Conservation (phyloP, 2,329 filamentous ascomycete species). For the Cladosporium sp. region DNA sequence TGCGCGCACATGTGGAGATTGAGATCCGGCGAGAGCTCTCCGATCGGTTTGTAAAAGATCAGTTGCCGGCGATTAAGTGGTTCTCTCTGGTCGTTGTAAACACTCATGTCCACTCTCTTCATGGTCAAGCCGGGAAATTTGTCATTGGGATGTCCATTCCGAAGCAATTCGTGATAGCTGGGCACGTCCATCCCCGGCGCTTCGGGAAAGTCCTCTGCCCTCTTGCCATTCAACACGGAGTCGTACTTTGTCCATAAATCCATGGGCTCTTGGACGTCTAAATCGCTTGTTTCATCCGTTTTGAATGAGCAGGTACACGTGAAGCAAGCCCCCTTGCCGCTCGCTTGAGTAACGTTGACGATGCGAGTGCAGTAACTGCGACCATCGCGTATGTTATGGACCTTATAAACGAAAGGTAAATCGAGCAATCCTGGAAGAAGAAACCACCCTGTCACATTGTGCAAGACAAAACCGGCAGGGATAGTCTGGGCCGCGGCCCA, state of each 20-base stretch:
- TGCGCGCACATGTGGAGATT: constrained; percentile 61
- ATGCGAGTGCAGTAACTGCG: constrained; percentile 53
- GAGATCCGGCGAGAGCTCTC: constrained; percentile 40
- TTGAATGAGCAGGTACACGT: constrained; percentile 56
- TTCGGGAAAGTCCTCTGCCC: constrained; percentile 35
- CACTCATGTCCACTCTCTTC: constrained; percentile 54
- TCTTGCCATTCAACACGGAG: constrained; percentile 37
- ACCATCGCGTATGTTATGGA: constrained; percentile 53
- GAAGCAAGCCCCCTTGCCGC: constrained; percentile 50
- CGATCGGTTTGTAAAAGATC: constrained; percentile 49
- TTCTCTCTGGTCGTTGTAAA: constrained; percentile 44
- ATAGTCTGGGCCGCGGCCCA: constrained; percentile 59
- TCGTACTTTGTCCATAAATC: constrained; percentile 40
- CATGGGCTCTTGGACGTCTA: constrained; percentile 38
- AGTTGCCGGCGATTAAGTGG: constrained; percentile 44
- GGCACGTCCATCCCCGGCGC: constrained; percentile 39
- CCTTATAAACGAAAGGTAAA: constrained; percentile 53
- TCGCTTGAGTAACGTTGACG: constrained; percentile 53
- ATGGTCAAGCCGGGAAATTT: constrained; percentile 48
- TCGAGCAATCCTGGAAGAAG: constrained; percentile 49
- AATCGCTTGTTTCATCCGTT: constrained; percentile 39
- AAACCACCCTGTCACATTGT: constrained; percentile 57
- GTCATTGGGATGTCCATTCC: constrained; percentile 41
- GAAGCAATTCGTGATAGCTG: constrained; percentile 37
- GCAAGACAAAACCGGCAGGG: constrained; percentile 50